A percentile compares a stretch with the other conserved stretches of the same genome.
phyloP scores from a whole-genome alignment of 1,139 yeast genomes.

The Yamadazyma membranifaciens region DNA sequence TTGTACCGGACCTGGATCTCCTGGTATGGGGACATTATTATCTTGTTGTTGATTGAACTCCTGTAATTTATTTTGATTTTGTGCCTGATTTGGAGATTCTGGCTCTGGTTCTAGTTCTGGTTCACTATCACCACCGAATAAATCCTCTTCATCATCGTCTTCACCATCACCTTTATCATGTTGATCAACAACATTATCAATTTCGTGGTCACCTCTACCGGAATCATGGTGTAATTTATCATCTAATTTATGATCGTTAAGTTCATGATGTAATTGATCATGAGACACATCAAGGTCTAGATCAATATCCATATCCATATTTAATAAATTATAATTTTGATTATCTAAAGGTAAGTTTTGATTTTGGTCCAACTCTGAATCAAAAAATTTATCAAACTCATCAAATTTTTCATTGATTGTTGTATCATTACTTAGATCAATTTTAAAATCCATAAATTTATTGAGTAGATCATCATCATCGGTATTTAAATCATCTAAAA shows the following conservation, averaged over 20 bases:
- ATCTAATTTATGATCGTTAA: not conserved
- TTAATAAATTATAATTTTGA: not conserved
- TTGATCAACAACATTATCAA: not conserved
- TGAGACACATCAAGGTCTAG: slow-evolving; percentile 3
- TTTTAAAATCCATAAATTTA: slow-evolving; percentile 36
- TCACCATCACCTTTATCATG: slow-evolving; percentile 2
- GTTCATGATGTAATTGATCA: not conserved
- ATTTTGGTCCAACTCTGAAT: not conserved
- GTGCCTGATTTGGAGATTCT: not conserved
- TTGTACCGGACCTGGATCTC: not conserved
- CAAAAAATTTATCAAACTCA: slow-evolving; percentile 3
- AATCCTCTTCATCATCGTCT: slow-evolving; percentile 7
- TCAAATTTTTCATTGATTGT: slow-evolving; percentile 1
- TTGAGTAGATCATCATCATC: slow-evolving; percentile 23
- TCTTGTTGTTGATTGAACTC: slow-evolving; percentile 2
- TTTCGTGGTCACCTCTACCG: not conserved
- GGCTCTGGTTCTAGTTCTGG: slow-evolving; percentile 1
- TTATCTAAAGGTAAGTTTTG: slow-evolving; percentile 1
- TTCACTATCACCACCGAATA: slow-evolving; percentile 10
- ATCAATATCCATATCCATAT: not conserved
- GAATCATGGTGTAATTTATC: not conserved
- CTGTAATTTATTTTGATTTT: not conserved
- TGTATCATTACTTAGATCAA: slow-evolving; percentile 10
- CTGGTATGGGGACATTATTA: not conserved
- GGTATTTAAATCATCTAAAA: not conserved